Base-by-base conservation (phyloP, 2,329 filamentous ascomycete species). In the Aureobasidium melanogenum region DNA sequence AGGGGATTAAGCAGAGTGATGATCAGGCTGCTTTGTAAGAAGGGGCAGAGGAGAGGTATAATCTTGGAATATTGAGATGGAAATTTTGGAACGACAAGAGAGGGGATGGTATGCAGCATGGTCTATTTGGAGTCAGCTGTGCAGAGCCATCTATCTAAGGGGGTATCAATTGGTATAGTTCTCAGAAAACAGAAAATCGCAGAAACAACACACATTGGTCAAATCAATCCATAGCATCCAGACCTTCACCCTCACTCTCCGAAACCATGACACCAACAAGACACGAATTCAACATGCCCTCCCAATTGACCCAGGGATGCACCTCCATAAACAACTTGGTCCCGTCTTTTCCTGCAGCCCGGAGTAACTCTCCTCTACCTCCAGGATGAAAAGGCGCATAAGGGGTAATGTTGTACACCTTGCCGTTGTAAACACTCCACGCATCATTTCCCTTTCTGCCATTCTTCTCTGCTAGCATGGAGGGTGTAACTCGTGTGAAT, bases 321-420 rank as follows among this genome's bases (percentile, higher is more conserved):
- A 84, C 77, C 67, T 87, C 84, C 71, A 81, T 79, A 68, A 87
- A 87, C 66, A 86, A 67, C 72, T 82, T 82, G 28, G 74, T 80
- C 1, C 82, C 84, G 67, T 96, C 87, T 72, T 89, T 91, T 66
- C 85, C 89, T 0, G 76, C 82, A 34, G 80, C 88, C 69, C 97
- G 93, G 76, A 86, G 92, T 68, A 94, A 73, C 75, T 95, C 89
- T 5, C 85, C 84, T 67, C 87, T 84, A 9, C 89, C 94, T 24
- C 94, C 94, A 0, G 94, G 94, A 72, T 99, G 94, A 71, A 91
- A 99, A 1, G 88, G 86, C 38, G 91, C 72, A 71, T 97, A 99
- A 0, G 93, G 91, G 0, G 87, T 88, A 62, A 99, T 87, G 70
- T 97, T 97, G 76, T 97, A 99, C 30, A 97, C 93, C 69, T 89